A percentile compares a stretch with the other conserved stretches of the same genome.
phyloP scores from a whole-genome alignment of 2,329 filamentous ascomycete genomes.

The Alternaria brassicicola region DNA sequence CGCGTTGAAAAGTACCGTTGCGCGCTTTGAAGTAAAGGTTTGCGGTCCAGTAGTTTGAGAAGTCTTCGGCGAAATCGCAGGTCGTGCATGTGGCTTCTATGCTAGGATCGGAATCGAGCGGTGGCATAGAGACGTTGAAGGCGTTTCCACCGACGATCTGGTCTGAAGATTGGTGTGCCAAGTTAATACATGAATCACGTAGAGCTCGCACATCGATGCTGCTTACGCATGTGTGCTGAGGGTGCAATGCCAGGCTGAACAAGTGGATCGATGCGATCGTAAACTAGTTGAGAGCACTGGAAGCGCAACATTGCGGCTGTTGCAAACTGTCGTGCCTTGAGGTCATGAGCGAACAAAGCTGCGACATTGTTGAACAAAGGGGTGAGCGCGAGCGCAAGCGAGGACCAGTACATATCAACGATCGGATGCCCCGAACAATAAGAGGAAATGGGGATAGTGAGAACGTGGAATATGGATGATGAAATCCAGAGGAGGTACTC shows the following conservation, averaged over 20 bases:
- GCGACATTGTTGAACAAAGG: slow-evolving; percentile 25
- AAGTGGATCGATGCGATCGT: slow-evolving; percentile 31
- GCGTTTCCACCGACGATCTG: slow-evolving; percentile 39
- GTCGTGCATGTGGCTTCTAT: slow-evolving; percentile 29
- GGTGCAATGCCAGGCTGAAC: slow-evolving; percentile 28
- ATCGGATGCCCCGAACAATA: neutral
- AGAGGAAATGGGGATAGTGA: neutral
- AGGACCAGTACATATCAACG: slow-evolving; percentile 21
- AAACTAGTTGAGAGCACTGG: slow-evolving; percentile 28
- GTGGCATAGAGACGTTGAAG: slow-evolving; percentile 35
- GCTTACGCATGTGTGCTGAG: slow-evolving; percentile 24
- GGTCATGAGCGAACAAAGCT: slow-evolving; percentile 20
- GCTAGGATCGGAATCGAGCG: slow-evolving; percentile 26
- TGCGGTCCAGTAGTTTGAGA: slow-evolving; percentile 37
- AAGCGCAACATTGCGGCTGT: slow-evolving; percentile 36
- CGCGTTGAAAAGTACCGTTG: slow-evolving; percentile 39
- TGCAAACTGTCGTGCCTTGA: slow-evolving; percentile 32
- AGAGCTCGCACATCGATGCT: neutral
- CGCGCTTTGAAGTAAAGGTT: slow-evolving; percentile 35
- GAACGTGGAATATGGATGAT: neutral
- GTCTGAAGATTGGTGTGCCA: neutral
- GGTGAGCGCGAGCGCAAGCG: slow-evolving; percentile 21
- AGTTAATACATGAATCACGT: neutral
- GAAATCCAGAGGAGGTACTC: neutral
- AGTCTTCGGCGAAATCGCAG: slow-evolving; percentile 31